These are phyloP conservation scores for Fraxinus xanthoxyloides DNA, from an alignment of 305 asterid species.

Conservation along the genomic window DNA sequence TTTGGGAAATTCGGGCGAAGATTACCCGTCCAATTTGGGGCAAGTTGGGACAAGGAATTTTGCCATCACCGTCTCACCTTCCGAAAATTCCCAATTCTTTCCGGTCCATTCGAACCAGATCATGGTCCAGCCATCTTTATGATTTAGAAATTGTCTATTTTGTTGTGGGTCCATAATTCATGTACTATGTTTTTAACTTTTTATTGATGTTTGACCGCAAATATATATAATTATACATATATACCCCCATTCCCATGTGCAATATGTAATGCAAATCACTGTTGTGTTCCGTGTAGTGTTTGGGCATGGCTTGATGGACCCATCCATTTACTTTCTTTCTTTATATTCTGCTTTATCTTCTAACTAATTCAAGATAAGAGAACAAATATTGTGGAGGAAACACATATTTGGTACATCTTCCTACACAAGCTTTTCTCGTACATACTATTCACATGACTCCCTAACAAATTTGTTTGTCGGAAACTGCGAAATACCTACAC, in stretches of 20 bases:
- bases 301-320: slow-evolving; percentile 7
- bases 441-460: neutral
- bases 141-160: neutral
- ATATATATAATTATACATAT: neutral
- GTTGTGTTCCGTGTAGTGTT: slow-evolving; percentile 1
- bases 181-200: neutral
- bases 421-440: neutral
- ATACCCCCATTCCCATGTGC: slow-evolving; percentile 1
- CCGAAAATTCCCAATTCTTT: neutral
- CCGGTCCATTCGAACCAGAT: neutral
- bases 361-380: neutral
- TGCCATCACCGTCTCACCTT: neutral
- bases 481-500: neutral
- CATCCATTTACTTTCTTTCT: neutral
- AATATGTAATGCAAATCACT: neutral
- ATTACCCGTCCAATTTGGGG: neutral
- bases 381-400: neutral
- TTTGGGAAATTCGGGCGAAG: neutral
- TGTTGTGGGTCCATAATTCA: slow-evolving; percentile 1
- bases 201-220: neutral
- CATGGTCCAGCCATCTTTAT: neutral
- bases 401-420: neutral
- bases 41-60: neutral
- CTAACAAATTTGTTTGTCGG: neutral
- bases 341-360: neutral